These are phyloP conservation scores for Gillenia trifoliata DNA, from an alignment of 306 rosid species.

Conservation along the genomic window DNA sequence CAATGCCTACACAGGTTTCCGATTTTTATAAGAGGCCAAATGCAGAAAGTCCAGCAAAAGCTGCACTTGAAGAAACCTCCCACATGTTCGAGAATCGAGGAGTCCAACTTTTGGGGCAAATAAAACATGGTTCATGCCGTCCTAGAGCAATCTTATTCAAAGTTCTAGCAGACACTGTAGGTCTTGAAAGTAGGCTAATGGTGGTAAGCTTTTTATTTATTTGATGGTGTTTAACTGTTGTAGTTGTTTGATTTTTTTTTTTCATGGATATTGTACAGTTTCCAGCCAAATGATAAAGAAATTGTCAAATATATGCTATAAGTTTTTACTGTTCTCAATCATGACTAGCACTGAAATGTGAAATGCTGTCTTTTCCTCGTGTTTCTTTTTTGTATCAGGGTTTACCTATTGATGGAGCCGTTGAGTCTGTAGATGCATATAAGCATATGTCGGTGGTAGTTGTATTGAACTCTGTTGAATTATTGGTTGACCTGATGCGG, in stretches of 20 bases:
- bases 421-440: slow-evolving; percentile 77
- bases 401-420: slow-evolving; percentile 73
- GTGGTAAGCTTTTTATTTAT: slow-evolving; percentile 66
- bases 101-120: slow-evolving; percentile 88
- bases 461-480: slow-evolving; percentile 75
- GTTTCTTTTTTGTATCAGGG: slow-evolving; percentile 48
- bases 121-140: slow-evolving; percentile 89
- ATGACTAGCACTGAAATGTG: slow-evolving; percentile 6
- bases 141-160: slow-evolving; percentile 93
- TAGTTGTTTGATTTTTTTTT: neutral
- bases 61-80: slow-evolving; percentile 67
- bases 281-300: neutral
- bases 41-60: slow-evolving; percentile 93
- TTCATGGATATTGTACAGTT: neutral
- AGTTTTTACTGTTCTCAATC: slow-evolving; percentile 1
- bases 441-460: slow-evolving; percentile 87
- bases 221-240: slow-evolving; percentile 4
- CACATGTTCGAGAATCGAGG: slow-evolving; percentile 85
- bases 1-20: slow-evolving; percentile 58
- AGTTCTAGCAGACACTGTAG: slow-evolving; percentile 92
- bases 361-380: slow-evolving; percentile 12
- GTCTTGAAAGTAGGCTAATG: slow-evolving; percentile 86
- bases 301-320: slow-evolving; percentile 9
- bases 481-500: slow-evolving; percentile 95
- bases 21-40: slow-evolving; percentile 81